Evolutionary conservation across 108 stramenopile species (phyloP).

Genomic region (Parietichytrium sp.): DNA sequence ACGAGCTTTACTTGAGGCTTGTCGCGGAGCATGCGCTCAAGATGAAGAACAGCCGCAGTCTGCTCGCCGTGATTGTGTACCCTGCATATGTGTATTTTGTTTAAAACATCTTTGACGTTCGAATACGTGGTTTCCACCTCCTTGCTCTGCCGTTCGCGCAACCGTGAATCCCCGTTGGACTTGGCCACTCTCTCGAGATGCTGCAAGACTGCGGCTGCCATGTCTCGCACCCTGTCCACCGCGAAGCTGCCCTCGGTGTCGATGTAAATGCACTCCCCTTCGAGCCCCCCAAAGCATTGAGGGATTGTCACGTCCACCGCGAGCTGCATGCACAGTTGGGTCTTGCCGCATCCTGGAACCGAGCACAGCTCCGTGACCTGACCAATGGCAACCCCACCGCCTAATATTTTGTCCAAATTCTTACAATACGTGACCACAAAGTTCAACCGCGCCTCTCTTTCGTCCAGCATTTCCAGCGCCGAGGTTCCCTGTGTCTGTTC

Average conservation of each 20-base stretch:
- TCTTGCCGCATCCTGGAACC: conserved; percentile 87
- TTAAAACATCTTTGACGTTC: conserved; percentile 61
- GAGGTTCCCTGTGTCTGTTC: too few species aligned
- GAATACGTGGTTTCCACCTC: not conserved
- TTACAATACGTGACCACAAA: conserved; percentile 75
- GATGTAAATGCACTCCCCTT: conserved; percentile 76
- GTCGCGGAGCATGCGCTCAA: not conserved
- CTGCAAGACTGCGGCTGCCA: conserved; percentile 69
- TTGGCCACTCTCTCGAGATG: conserved; percentile 67
- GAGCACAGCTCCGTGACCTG: conserved; percentile 86
- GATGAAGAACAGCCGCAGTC: conserved; percentile 67
- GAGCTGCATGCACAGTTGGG: conserved; percentile 89
- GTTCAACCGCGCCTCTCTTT: too few species aligned
- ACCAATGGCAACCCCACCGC: conserved; percentile 73
- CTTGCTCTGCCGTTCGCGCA: not conserved
- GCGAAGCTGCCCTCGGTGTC: conserved; percentile 90
- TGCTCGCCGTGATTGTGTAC: conserved; percentile 79
- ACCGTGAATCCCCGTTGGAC: conserved; percentile 44
- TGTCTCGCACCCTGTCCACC: conserved; percentile 70
- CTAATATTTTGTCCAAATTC: conserved; percentile 72
- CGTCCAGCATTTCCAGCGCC: too few species aligned
- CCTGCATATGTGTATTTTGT: conserved; percentile 84
- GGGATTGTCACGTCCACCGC: conserved; percentile 80
- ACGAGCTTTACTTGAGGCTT: conserved; percentile 68
- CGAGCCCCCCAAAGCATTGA: conserved; percentile 74